Evolutionary conservation across 2,329 filamentous ascomycete species (phyloP), one percentile per base, ranked within the genome.

Genomic region (Cladobotryum protrusum): DNA sequence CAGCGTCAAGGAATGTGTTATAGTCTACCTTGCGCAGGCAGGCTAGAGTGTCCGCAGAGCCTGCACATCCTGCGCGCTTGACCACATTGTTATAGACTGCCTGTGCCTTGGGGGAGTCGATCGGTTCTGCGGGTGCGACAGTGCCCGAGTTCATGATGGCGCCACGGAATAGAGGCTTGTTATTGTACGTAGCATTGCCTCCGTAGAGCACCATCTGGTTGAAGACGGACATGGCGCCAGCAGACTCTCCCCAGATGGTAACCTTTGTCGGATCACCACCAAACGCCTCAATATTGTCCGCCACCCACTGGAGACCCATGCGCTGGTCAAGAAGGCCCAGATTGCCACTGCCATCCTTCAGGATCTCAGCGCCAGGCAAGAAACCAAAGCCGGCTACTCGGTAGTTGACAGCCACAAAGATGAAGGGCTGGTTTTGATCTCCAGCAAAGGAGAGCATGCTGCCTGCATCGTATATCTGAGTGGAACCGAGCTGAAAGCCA

Each of bases 321-420:
- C 85, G 75, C 59, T 91, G 86, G 59, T 92, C 87, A 0, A 86
- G 72, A 3, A 88, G 74, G 3, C 87, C 87, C 3, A 89, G 64
- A 61, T 91, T 92, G 3, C 83, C 67, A 2, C 82, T 76, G 2
- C 85, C 85, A 53, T 88, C 85, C 4, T 73, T 72, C 3, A 84
- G 70, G 40, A 89, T 74, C 63, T 89, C 85, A 47, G 77, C 77
- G 6, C 86, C 86, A 0, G 81, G 77, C 62, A 90, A 61, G 67
- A 89, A 90, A 0, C 87, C 87, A 53, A 89, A 90, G 0, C 82
- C 86, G 7, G 79, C 85, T 1, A 87, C 72, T 2, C 87, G 83
- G 67, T 95, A 91, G 68, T 90, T 91, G 61, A 91, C 81, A 0
- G 83, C 78, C 0, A 92, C 87, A 48, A 84, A 87, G 43, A 95